Evolutionary conservation across 225 moss, liverwort and hornwort species (phyloP).

Genomic region (Bryum argenteum): DNA sequence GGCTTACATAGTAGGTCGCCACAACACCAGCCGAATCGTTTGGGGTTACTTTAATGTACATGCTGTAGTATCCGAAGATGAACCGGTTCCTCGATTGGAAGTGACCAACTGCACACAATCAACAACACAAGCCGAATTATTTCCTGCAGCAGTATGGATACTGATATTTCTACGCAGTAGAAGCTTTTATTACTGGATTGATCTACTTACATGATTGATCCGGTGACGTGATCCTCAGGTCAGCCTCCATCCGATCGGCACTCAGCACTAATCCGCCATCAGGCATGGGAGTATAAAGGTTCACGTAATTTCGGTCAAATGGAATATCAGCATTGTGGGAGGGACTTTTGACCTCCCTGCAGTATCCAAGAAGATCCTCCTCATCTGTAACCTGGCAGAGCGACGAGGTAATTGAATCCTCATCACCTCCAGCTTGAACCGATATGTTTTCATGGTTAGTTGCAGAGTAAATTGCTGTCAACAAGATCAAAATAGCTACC

Average conservation of each 20-base stretch:
- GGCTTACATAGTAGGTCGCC: constrained; percentile 54
- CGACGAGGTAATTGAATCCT: neutral
- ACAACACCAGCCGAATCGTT: constrained; percentile 49
- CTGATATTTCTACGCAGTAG: neutral
- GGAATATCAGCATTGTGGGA: neutral
- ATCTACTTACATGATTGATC: constrained; percentile 41
- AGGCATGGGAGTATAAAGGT: constrained; percentile 48
- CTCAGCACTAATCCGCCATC: constrained; percentile 43
- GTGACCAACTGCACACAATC: constrained; percentile 43
- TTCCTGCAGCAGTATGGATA: neutral
- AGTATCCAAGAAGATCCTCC: neutral
- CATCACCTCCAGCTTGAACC: constrained; percentile 9
- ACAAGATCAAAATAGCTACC: constrained; percentile 14
- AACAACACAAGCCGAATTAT: neutral
- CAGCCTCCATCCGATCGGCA: constrained; percentile 34
- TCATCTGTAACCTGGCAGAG: constrained; percentile 13
- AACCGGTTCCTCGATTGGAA: constrained; percentile 51
- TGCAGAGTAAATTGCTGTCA: constrained; percentile 13
- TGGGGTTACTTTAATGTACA: constrained; percentile 39
- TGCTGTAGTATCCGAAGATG: constrained; percentile 57
- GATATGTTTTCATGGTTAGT: constrained; percentile 9
- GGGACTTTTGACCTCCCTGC: constrained; percentile 12
- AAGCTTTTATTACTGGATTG: neutral
- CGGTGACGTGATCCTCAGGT: constrained; percentile 39
- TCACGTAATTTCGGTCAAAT: constrained; percentile 45